These are phyloP conservation scores for Amyloporia xantha DNA, from an alignment of 768 basidiomycete species.

Conservation along the genomic window DNA sequence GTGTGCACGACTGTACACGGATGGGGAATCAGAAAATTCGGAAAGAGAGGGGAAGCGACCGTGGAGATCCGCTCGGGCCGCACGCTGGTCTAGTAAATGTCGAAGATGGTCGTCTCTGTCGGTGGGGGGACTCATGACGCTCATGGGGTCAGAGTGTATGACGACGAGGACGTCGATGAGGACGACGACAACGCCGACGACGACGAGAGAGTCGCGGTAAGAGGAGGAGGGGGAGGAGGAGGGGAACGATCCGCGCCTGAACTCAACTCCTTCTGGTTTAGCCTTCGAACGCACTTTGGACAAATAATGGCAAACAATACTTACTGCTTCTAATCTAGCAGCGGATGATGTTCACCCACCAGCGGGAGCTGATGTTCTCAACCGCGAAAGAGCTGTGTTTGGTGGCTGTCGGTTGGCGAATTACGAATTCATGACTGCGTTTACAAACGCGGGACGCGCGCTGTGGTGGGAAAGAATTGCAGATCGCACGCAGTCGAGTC, in stretches of 20 bases:
- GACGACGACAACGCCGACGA: slow-evolving; percentile 8
- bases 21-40: slow-evolving; percentile 60
- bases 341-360: no score
- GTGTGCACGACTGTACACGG: slow-evolving; percentile 56
- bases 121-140: slow-evolving; percentile 26
- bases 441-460: no score
- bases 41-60: slow-evolving; percentile 48
- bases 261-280: slow-evolving; percentile 5
- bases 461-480: background rate
- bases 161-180: slow-evolving; percentile 11
- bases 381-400: no score
- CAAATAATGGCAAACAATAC: no score
- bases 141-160: slow-evolving; percentile 11
- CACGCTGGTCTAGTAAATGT: slow-evolving; percentile 47
- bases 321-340: no score
- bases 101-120: slow-evolving; percentile 42
- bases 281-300: background rate
- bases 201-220: slow-evolving; percentile 16
- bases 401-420: no score
- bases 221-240: slow-evolving; percentile 11
- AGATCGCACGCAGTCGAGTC: background rate
- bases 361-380: no score
- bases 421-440: no score
- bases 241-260: slow-evolving; percentile 1
- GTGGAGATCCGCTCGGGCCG: slow-evolving; percentile 41